Percentiles rank a stretch among this genome's conserved stretches.
These are phyloP conservation scores for Aspergillus nanangensis DNA, from an alignment of 495 filamentous ascomycete genomes.

Conservation along the genomic window DNA sequence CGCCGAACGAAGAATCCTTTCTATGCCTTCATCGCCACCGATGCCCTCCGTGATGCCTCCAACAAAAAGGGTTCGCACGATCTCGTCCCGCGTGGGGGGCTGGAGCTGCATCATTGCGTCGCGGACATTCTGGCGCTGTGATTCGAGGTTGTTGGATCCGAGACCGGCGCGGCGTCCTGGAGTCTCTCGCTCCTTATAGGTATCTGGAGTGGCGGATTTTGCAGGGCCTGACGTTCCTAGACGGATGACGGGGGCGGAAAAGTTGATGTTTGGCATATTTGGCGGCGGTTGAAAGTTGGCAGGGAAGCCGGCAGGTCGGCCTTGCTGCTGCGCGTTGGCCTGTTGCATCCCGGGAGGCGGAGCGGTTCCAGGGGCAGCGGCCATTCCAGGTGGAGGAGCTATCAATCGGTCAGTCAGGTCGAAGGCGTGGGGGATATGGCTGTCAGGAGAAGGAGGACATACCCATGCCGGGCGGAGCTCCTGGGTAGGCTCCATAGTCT, in stretches of 20 bases:
- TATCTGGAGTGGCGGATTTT: conserved; percentile 57
- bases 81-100: conserved; percentile 86
- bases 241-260: conserved; percentile 93
- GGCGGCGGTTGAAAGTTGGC: conserved; percentile 84
- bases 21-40: conserved; percentile 75
- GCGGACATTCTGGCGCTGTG: conserved; percentile 62
- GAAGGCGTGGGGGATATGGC: conserved; percentile 1
- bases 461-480: conserved; percentile 85
- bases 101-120: conserved; percentile 75
- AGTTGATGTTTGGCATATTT: conserved; percentile 97
- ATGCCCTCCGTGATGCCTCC: conserved; percentile 76
- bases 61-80: conserved; percentile 84
- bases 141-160: conserved; percentile 62
- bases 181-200: conserved; percentile 44
- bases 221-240: conserved; percentile 67
- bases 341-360: conserved; percentile 78
- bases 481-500: conserved; percentile 68
- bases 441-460: conserved; percentile 26
- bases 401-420: conserved; percentile 13
- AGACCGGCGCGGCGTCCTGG: conserved; percentile 60
- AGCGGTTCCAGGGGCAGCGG: conserved; percentile 73
- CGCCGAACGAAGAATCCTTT: conserved; percentile 72
- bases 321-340: conserved; percentile 58
- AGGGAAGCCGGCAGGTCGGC: conserved; percentile 74
- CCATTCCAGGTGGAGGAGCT: conserved; percentile 59